Conservation (phyloP, 1,284 basidiomycete species). For the Puccinia brachypodii region DNA sequence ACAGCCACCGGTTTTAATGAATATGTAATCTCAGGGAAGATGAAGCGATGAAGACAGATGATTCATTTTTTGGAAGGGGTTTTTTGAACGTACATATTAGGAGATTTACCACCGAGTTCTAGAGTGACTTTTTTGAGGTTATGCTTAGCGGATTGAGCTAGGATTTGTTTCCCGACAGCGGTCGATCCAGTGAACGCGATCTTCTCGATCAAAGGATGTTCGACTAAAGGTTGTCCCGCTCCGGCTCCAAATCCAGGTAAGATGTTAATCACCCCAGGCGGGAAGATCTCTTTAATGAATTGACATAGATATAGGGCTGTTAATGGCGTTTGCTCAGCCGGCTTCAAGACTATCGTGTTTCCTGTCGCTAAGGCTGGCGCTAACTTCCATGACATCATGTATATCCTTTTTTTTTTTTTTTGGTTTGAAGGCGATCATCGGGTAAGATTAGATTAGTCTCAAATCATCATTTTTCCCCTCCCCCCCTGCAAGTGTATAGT, state of each 20-base stretch:
- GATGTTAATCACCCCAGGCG: slow-evolving; percentile 88
- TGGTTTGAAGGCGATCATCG: not conserved
- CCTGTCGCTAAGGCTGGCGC: slow-evolving; percentile 81
- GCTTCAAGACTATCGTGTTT: slow-evolving; percentile 79
- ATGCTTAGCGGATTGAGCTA: slow-evolving; percentile 75
- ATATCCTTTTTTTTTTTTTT: slow-evolving; percentile 59
- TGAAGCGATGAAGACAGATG: not conserved
- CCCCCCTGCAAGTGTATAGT: not conserved
- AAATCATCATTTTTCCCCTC: not conserved
- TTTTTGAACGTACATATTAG: slow-evolving; percentile 65
- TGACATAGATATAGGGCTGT: slow-evolving; percentile 62
- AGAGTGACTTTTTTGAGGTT: slow-evolving; percentile 91
- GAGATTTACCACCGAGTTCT: slow-evolving; percentile 89
- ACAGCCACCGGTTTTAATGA: too few species aligned
- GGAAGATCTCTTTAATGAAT: slow-evolving; percentile 71
- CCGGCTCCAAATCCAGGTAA: slow-evolving; percentile 69
- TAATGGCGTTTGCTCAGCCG: slow-evolving; percentile 85
- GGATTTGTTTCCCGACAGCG: slow-evolving; percentile 77
- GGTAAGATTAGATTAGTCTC: slow-evolving; percentile 49
- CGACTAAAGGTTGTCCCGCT: slow-evolving; percentile 77
- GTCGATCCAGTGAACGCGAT: slow-evolving; percentile 68
- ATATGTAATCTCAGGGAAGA: not conserved
- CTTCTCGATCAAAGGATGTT: slow-evolving; percentile 65
- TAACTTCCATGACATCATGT: slow-evolving; percentile 77
- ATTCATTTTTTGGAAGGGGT: not conserved